Conservation (phyloP, 2,329 filamentous ascomycete species). For the Penicillium sp. region DNA sequence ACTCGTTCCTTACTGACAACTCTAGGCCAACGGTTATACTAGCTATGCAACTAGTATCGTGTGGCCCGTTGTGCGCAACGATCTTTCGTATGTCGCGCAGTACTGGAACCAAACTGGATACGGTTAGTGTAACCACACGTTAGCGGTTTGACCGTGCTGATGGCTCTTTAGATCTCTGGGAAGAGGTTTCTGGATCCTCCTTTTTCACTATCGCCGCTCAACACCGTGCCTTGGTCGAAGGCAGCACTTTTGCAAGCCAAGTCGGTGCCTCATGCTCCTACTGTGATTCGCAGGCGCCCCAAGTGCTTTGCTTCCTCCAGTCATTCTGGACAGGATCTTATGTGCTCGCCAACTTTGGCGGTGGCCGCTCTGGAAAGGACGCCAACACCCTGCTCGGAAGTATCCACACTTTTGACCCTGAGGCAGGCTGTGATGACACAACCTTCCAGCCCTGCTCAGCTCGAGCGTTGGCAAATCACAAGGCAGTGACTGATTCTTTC, state of each 20-base stretch:
- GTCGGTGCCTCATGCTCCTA: conserved; percentile 62
- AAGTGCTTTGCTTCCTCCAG: conserved; percentile 73
- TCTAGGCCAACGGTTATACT: conserved; percentile 55
- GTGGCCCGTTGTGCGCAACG: conserved; percentile 76
- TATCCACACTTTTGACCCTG: conserved; percentile 46
- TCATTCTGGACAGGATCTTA: conserved; percentile 70
- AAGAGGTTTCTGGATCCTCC: conserved; percentile 73
- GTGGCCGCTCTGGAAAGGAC: conserved; percentile 69
- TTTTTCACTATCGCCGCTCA: conserved; percentile 76
- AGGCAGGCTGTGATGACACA: conserved; percentile 35
- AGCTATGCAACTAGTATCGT: conserved; percentile 58
- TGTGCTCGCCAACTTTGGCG: conserved; percentile 67
- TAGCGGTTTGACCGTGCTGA: not conserved
- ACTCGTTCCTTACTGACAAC: not conserved
- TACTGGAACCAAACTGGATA: conserved; percentile 61
- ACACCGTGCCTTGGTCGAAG: conserved; percentile 63
- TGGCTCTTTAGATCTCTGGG: conserved; percentile 66
- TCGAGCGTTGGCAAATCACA: conserved; percentile 71
- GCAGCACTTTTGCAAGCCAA: conserved; percentile 64
- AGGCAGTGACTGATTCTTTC: conserved; percentile 74
- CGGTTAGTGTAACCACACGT: conserved; percentile 35
- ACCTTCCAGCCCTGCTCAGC: conserved; percentile 80
- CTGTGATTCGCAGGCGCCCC: conserved; percentile 67
- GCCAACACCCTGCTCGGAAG: conserved; percentile 64
- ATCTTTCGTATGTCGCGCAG: conserved; percentile 67